Conservation (phyloP, 768 basidiomycete species). For the Daedaleopsis sinensis region DNA sequence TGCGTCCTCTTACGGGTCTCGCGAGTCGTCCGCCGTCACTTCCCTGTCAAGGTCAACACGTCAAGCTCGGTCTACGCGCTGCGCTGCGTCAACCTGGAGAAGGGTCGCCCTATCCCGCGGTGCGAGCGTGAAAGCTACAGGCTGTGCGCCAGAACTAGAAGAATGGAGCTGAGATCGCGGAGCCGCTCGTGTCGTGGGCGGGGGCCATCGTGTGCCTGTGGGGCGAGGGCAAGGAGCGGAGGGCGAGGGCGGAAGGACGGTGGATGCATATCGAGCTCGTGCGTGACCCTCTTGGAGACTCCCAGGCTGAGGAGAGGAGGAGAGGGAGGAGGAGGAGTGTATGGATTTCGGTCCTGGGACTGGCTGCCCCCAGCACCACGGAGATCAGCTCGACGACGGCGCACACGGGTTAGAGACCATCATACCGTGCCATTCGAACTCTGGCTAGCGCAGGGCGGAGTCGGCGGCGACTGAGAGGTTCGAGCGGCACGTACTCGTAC, state of each 20-base stretch:
- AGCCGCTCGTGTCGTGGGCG: background rate
- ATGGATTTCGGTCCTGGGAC: background rate
- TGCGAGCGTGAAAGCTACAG: background rate
- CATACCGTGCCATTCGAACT: background rate
- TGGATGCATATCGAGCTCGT: constrained; percentile 5
- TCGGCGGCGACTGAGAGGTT: too few species aligned
- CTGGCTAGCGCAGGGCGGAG: background rate
- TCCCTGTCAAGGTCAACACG: too few species aligned
- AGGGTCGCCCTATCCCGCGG: background rate
- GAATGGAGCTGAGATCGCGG: background rate
- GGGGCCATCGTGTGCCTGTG: background rate
- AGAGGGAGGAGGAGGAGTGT: too few species aligned
- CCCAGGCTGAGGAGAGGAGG: background rate
- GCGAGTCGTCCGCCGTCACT: background rate
- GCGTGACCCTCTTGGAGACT: background rate
- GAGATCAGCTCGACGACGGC: background rate
- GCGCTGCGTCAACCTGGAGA: too few species aligned
- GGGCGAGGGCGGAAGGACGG: background rate
- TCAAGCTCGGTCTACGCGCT: background rate
- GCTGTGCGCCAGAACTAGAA: background rate
- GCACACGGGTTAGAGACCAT: background rate
- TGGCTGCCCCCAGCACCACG: too few species aligned
- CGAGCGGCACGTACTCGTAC: background rate
- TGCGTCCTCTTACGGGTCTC: background rate
- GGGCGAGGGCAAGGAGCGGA: background rate